These are phyloP conservation scores for Davidsoniella neocaledoniae DNA, from an alignment of 2,329 filamentous ascomycete genomes.

Conservation along the genomic window DNA sequence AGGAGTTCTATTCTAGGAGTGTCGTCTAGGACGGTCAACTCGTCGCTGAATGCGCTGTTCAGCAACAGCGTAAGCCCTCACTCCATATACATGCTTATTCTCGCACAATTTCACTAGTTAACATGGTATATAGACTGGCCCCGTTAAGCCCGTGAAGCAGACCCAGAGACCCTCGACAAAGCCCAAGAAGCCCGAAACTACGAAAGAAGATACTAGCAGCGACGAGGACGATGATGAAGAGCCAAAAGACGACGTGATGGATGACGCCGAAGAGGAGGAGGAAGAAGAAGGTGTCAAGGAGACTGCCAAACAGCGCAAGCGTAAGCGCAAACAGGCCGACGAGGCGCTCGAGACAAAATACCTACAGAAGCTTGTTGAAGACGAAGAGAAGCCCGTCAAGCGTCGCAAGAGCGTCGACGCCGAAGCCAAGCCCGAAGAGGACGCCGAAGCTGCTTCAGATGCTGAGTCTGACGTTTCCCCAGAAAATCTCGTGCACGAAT, in stretches of 20 bases:
- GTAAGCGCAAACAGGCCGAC: conserved; percentile 50
- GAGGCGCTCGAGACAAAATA: conserved; percentile 58
- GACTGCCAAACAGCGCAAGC: conserved; percentile 37
- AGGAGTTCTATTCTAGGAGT: conserved; percentile 8
- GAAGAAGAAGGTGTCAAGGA: conserved; percentile 22
- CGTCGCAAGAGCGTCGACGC: conserved; percentile 20
- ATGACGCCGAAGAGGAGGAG: conserved; percentile 18
- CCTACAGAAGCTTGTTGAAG: conserved; percentile 44
- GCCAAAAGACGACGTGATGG: conserved; percentile 9
- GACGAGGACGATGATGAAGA: conserved; percentile 17
- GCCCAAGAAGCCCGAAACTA: conserved; percentile 20
- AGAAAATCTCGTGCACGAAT: conserved; percentile 33
- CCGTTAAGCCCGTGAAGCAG: conserved; percentile 29
- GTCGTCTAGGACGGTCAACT: conserved; percentile 42
- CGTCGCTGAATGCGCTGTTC: conserved; percentile 53
- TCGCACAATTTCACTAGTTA: not conserved
- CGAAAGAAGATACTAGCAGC: conserved; percentile 17
- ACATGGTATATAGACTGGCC: conserved; percentile 27
- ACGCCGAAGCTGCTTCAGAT: conserved; percentile 27
- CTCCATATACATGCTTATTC: not conserved
- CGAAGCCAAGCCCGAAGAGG: conserved; percentile 27
- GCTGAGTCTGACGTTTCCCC: conserved; percentile 27
- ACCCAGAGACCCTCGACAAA: conserved; percentile 14
- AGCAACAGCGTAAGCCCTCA: conserved; percentile 47
- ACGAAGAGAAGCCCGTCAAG: conserved; percentile 38